These are phyloP conservation scores for Solanum hybrid DNA, from an alignment of 305 asterid species.

Conservation along the genomic window DNA sequence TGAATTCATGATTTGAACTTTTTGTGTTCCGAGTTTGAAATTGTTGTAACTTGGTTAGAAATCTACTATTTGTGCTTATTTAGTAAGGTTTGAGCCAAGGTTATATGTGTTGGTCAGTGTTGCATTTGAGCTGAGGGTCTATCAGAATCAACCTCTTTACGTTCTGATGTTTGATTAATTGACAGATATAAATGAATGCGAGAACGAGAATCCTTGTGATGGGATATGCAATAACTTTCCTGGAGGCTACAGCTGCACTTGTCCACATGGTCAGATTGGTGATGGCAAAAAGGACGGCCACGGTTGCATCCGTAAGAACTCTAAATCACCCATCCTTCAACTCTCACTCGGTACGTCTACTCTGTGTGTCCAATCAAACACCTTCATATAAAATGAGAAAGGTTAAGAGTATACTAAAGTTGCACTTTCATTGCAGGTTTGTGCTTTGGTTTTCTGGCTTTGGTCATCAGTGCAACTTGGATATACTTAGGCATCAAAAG, in stretches of 20 bases:
- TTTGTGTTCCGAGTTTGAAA: neutral
- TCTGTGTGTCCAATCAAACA: neutral
- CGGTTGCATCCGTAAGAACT: neutral
- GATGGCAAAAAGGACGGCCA: neutral
- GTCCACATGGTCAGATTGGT: slow-evolving; percentile 3
- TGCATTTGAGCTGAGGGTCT: neutral
- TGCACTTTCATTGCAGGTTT: neutral
- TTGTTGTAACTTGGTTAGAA: neutral
- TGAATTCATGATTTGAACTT: neutral
- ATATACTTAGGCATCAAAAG: neutral
- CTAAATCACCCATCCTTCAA: neutral
- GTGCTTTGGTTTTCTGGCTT: neutral
- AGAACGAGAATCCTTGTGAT: neutral
- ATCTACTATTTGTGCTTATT: neutral
- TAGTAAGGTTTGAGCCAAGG: neutral
- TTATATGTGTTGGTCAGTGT: neutral
- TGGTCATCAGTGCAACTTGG: neutral
- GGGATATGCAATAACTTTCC: neutral
- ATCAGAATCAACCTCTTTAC: neutral
- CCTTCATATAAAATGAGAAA: neutral
- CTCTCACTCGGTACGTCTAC: neutral
- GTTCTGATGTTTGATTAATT: neutral
- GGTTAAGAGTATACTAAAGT: neutral
- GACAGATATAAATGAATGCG: neutral
- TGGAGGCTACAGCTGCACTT: neutral